phyloP scores from a whole-genome alignment of 192 early-diverging fungal genomes.

The Cetraspora pellucida region DNA sequence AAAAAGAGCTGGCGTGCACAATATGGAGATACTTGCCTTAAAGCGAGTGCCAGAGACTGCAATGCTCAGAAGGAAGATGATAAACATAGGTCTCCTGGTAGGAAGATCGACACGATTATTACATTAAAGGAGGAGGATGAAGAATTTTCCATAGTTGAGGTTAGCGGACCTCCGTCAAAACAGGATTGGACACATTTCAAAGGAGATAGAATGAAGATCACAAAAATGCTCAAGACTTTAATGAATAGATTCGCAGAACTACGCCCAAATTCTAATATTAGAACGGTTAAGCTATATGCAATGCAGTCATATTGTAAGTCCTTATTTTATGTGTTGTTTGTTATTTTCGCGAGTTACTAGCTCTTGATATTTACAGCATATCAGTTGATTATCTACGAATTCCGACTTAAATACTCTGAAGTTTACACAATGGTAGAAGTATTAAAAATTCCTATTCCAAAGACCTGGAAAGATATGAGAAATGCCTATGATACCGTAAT shows the following conservation, averaged over 20 bases:
- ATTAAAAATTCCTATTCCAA: slow-evolving; percentile 22
- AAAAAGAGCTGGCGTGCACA: slow-evolving; percentile 3
- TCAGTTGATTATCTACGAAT: slow-evolving; percentile 21
- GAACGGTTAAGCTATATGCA: slow-evolving; percentile 8
- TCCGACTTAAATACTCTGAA: slow-evolving; percentile 19
- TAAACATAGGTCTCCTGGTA: not conserved
- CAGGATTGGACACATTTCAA: slow-evolving; percentile 27
- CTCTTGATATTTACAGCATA: slow-evolving; percentile 28
- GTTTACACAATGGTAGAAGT: slow-evolving; percentile 19
- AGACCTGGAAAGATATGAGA: slow-evolving; percentile 19
- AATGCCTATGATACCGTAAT: slow-evolving; percentile 2
- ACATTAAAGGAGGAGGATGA: slow-evolving; percentile 7
- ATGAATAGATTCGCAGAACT: slow-evolving; percentile 25
- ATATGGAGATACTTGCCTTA: slow-evolving; percentile 29
- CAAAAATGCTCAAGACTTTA: slow-evolving; percentile 19
- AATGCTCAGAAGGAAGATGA: slow-evolving; percentile 7
- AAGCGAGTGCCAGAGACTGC: not conserved
- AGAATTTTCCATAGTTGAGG: slow-evolving; percentile 22
- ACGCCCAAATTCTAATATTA: slow-evolving; percentile 16
- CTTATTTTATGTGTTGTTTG: not conserved
- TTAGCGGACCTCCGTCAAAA: slow-evolving; percentile 22
- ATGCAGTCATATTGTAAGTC: slow-evolving; percentile 28
- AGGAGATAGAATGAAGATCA: slow-evolving; percentile 20
- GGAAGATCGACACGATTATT: slow-evolving; percentile 24
- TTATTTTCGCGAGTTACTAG: slow-evolving; percentile 26